These are phyloP conservation scores for Citrullus colocynthis DNA, from an alignment of 306 rosid genomes.

Conservation along the genomic window DNA sequence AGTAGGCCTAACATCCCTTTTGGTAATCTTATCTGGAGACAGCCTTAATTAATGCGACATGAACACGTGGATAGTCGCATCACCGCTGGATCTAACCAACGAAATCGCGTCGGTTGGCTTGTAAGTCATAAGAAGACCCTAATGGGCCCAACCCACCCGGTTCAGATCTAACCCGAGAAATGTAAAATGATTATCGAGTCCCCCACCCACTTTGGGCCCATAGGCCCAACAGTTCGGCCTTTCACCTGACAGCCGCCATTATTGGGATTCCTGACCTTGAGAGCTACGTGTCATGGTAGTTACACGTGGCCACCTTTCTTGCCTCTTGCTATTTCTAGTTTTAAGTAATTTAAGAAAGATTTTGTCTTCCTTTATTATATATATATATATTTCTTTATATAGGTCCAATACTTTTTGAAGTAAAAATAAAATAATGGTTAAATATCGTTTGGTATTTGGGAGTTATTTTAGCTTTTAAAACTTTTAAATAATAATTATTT, in stretches of 20 bases:
- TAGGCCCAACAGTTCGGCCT: not conserved
- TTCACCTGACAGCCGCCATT: not conserved
- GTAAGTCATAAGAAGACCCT: not conserved
- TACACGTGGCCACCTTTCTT: not conserved
- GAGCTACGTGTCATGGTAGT: not conserved
- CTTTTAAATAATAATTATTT: too few species aligned
- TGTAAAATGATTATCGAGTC: not conserved
- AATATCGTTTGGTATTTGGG: not conserved
- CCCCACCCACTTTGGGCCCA: slow-evolving; percentile 6
- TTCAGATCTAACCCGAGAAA: not conserved
- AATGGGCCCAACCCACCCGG: not conserved
- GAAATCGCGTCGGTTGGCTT: slow-evolving; percentile 3
- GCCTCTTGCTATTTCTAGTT: not conserved
- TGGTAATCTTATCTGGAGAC: not conserved
- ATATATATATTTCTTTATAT: too few species aligned
- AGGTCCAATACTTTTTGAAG: too few species aligned
- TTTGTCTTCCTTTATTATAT: not conserved
- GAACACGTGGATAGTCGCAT: slow-evolving; percentile 5
- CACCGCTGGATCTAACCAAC: slow-evolving; percentile 8
- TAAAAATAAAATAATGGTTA: not conserved
- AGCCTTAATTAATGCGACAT: slow-evolving; percentile 12
- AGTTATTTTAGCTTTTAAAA: too few species aligned
- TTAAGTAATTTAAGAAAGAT: not conserved
- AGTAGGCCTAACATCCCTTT: not conserved
- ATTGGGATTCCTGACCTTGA: not conserved